Base-by-base conservation (phyloP, 257 asterid species). In the Capsicum baccatum region DNA sequence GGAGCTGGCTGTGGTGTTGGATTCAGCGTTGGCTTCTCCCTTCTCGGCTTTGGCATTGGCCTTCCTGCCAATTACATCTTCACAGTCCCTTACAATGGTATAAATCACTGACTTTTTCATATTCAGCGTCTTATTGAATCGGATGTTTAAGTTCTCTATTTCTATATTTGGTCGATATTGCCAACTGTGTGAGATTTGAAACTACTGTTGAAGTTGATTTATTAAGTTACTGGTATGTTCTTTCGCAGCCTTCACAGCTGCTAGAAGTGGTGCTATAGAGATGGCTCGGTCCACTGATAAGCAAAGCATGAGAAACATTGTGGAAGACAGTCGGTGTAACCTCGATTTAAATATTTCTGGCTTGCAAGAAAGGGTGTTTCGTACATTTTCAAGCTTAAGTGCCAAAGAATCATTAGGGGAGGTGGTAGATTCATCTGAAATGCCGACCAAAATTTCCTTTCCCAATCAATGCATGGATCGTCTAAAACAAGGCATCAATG, bases 1-100 rank as follows among this genome's bases (percentile, higher is more conserved):
- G 99, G 98, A 69, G 92, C 99, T 15, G 99, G 99, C 78, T 96
- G 99, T 88, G 99, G 99, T 48, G 93, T 83, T 79, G 99, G 99
- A 79, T 92, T 96, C 73, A 88, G 94, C 82, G 92, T 96, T 21
- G 99, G 99, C 69, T 48, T 94, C 90, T 94, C 98, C 86, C 84
- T 93, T 84, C 88, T 90, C 10, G 98, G 98, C 66, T 21, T 89
- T 26, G 99, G 99, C 89, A 92, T 96, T 84, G 99, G 99, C 55
- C 91, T 96, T 84, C 98, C 98, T 5, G 90, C 93, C 84, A 93
- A 93, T 89, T 85, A 83, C 89, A 60, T 94, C 42, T 86, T 79
- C 9, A 54, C 89, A 54, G 81, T 85, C 85, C 98, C 98, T 89
- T 89, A 78, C 71, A 87, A 81, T 71, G 97, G 99, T 96, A 91